Base-by-base conservation (phyloP, 441 rosid genomes). In the Manihot esculenta region DNA sequence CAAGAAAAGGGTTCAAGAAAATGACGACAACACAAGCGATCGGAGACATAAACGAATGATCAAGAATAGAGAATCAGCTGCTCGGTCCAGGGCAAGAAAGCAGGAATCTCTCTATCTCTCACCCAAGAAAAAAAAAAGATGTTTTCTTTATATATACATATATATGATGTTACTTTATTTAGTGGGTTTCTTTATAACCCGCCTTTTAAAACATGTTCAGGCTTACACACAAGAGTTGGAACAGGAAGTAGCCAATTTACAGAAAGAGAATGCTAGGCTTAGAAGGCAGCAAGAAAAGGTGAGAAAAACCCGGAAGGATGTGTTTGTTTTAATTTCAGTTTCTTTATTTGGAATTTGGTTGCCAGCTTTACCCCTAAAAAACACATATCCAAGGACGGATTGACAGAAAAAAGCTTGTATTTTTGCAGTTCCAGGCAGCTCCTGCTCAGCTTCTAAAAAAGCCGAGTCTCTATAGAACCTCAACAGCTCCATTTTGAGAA, bases 41-140 rank as follows among this genome's bases (percentile, higher is more conserved):
- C 79, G 85, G 71, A 70, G 82, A 21, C 85, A 80, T 20, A 88
- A 84, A 69, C 78, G 92, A 14, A 86, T 84, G 94, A 86, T 87
- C 78, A 92, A 84, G 84, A 92, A 90, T 83, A 77, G 98, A 56
- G 96, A 86, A 69, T 90, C 98, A 26, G 98, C 94, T 0, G 89
- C 96, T 58, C 86, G 93, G 58, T 90, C 94, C 20, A 81, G 94
- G 66, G 93, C 92, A 50, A 86, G 93, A 76, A 90, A 86, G 81
- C 87, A 86, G 89, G 96, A 80, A 80, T 70, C 74, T 76, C 45
- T 11, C 70, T 38, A 38, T 38, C 51, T 47, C 15, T 61, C 44
- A 11, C 27, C 8, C 14, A 41, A 38, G 38, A 33, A 33, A 33
- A 33, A n/a, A n/a, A 30, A 30, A 30, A 30, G 33, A 30, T 30